phyloP scores from a whole-genome alignment of 2,329 filamentous ascomycete species.

The Tolypocladium nubicola region DNA sequence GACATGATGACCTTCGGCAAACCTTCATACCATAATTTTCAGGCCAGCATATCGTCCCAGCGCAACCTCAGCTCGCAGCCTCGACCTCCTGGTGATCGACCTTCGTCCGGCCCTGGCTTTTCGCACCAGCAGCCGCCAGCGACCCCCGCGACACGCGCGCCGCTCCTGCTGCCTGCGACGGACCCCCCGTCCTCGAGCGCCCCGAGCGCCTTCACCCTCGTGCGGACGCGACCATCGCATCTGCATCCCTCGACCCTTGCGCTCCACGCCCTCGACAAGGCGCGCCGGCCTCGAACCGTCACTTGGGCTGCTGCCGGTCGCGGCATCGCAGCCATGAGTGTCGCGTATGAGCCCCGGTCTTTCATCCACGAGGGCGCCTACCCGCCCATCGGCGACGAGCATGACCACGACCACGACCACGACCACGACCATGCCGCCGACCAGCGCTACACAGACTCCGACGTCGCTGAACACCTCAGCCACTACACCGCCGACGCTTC shows the following conservation, averaged over 20 bases:
- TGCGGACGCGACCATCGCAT: background rate
- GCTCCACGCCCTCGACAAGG: conserved; percentile 2
- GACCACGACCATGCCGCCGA: conserved; percentile 23
- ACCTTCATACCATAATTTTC: conserved; percentile 16
- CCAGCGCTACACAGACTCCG: conserved; percentile 31
- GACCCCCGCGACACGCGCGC: background rate
- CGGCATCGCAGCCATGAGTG: conserved; percentile 30
- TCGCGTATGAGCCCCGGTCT: conserved; percentile 39
- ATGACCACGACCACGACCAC: conserved; percentile 28
- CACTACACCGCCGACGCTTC: conserved; percentile 30
- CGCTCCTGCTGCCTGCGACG: background rate
- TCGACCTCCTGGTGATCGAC: background rate
- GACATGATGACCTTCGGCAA: conserved; percentile 1
- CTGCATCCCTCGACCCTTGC: background rate
- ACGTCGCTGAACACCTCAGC: conserved; percentile 30
- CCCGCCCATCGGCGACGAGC: conserved; percentile 31
- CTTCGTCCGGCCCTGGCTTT: background rate
- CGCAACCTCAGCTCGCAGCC: conserved; percentile 3
- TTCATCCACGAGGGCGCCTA: conserved; percentile 39
- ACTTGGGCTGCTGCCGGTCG: conserved; percentile 8
- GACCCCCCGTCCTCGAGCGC: background rate
- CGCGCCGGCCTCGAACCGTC: conserved; percentile 2
- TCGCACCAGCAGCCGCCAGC: background rate
- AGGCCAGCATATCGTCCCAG: conserved; percentile 12
- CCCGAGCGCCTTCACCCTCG: background rate